These are phyloP conservation scores for Graphium sp. DNA, from an alignment of 2,329 filamentous ascomycete species.

Conservation along the genomic window DNA sequence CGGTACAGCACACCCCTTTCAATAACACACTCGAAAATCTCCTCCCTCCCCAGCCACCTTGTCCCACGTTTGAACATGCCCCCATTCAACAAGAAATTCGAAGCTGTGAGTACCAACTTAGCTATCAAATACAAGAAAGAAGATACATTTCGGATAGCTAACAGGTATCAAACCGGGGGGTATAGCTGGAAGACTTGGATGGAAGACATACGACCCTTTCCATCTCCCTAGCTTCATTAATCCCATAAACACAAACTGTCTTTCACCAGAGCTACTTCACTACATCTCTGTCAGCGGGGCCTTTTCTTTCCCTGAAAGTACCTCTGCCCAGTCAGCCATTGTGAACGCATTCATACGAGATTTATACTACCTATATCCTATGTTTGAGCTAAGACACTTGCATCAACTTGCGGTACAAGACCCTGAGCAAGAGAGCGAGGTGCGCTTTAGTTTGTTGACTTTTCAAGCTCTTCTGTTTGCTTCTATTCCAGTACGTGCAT, in stretches of 20 bases:
- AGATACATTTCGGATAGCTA: too few species aligned
- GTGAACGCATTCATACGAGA: slow-evolving; percentile 1
- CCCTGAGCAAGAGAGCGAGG: neutral
- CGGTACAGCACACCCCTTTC: too few species aligned
- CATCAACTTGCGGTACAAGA: neutral
- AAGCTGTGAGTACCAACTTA: too few species aligned
- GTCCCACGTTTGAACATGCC: too few species aligned
- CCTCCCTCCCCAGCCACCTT: too few species aligned
- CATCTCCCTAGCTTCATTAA: slow-evolving; percentile 1
- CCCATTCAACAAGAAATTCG: too few species aligned
- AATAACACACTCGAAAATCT: too few species aligned
- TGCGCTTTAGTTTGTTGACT: neutral
- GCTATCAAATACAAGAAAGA: too few species aligned
- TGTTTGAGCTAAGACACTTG: slow-evolving; percentile 1
- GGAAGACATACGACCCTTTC: neutral
- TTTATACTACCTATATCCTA: slow-evolving; percentile 2
- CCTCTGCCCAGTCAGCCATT: neutral
- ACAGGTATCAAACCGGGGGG: too few species aligned
- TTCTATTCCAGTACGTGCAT: slow-evolving; percentile 1
- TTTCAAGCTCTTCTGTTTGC: slow-evolving; percentile 3
- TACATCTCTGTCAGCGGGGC: slow-evolving; percentile 2
- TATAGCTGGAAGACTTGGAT: neutral
- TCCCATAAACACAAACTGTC: neutral
- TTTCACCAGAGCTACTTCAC: neutral
- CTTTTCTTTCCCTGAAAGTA: slow-evolving; percentile 1